phyloP scores from a whole-genome alignment of 176 grass and related monocot genomes.

The Cenchrus purpureus region DNA sequence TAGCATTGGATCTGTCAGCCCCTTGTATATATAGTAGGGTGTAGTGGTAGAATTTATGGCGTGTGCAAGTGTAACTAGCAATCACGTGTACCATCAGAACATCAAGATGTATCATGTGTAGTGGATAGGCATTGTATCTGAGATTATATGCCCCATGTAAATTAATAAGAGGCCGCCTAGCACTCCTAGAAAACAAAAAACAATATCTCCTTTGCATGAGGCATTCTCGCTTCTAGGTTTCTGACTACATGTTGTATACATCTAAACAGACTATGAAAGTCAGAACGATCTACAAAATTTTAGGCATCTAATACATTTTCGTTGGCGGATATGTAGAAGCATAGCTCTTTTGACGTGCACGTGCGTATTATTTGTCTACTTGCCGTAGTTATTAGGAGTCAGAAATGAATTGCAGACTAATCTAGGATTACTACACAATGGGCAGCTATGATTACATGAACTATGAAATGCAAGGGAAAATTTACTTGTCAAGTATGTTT shows the following conservation, averaged over 20 bases:
- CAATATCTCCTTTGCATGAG: not conserved
- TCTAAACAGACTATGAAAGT: too few relatives aligned
- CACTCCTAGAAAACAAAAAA: slow-evolving; percentile 10
- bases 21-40: slow-evolving; percentile 52
- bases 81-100: slow-evolving; percentile 2
- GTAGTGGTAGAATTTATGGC: slow-evolving; percentile 13
- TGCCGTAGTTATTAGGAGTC: not conserved
- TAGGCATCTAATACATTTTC: too few relatives aligned
- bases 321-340: too few relatives aligned
- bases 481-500: not conserved
- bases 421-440: not conserved
- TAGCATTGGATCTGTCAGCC: slow-evolving; percentile 19
- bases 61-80: slow-evolving; percentile 16
- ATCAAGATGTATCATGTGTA: slow-evolving; percentile 21
- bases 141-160: slow-evolving; percentile 31
- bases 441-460: not conserved
- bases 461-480: not conserved
- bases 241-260: too few relatives aligned
- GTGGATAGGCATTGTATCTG: slow-evolving; percentile 18
- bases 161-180: slow-evolving; percentile 36
- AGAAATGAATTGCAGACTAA: not conserved
- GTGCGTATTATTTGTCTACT: too few relatives aligned
- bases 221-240: not conserved
- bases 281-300: too few relatives aligned
- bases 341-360: too few relatives aligned